These are phyloP conservation scores for Podaxis sp. DNA, from an alignment of 768 basidiomycete species.

Conservation along the genomic window DNA sequence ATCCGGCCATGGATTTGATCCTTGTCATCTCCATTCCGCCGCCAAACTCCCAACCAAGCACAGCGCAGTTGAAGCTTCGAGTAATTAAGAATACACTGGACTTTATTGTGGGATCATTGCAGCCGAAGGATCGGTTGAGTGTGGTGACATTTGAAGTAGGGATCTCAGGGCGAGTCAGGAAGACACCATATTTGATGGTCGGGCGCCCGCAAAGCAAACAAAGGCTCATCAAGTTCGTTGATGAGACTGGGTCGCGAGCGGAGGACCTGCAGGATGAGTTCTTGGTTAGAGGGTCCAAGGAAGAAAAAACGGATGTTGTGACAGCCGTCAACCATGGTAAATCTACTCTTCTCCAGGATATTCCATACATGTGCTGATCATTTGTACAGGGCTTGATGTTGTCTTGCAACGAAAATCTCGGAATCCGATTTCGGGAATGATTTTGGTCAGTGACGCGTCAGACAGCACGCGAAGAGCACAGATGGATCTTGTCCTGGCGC, in stretches of 20 bases:
- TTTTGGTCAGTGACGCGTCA: conserved; percentile 88
- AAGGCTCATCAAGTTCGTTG: conserved; percentile 74
- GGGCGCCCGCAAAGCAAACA: conserved; percentile 65
- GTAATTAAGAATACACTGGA: conserved; percentile 88
- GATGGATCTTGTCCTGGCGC: conserved; percentile 97
- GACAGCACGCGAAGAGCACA: conserved; percentile 92
- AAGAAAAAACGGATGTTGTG: conserved; percentile 96
- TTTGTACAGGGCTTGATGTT: conserved; percentile 72
- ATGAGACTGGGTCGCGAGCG: conserved; percentile 50
- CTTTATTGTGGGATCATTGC: conserved; percentile 76
- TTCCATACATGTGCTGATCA: conserved; percentile 2
- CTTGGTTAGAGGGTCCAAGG: conserved; percentile 69
- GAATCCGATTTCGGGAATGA: conserved; percentile 87
- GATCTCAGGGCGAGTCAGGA: conserved; percentile 72
- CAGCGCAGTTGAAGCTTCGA: conserved; percentile 80
- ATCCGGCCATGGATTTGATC: conserved; percentile 89
- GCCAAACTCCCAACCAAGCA: conserved; percentile 63
- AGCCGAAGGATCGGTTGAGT: conserved; percentile 76
- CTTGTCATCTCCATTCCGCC: conserved; percentile 87
- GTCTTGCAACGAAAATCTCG: conserved; percentile 91
- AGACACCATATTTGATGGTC: conserved; percentile 86
- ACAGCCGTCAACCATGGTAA: conserved; percentile 95
- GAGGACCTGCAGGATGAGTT: conserved; percentile 46
- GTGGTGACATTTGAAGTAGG: conserved; percentile 94
- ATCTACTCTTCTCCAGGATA: conserved; percentile 13